These are phyloP conservation scores for Aaosphaeria pasadenensis DNA, from an alignment of 2,329 filamentous ascomycete genomes.

Conservation along the genomic window DNA sequence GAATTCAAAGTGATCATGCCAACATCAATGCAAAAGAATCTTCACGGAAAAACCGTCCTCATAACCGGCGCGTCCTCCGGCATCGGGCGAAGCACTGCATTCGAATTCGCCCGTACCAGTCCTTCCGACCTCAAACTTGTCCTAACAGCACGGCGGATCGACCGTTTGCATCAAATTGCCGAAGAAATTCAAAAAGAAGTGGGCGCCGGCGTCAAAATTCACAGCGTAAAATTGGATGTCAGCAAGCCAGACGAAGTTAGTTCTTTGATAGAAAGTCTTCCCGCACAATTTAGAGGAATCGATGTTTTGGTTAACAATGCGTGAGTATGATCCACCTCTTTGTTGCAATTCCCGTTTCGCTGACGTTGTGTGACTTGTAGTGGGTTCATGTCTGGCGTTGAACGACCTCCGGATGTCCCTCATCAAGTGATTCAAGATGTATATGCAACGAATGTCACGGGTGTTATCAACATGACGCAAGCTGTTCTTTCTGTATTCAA, in stretches of 20 bases:
- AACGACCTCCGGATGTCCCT: slow-evolving; percentile 75
- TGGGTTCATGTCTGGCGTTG: slow-evolving; percentile 82
- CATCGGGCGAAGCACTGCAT: slow-evolving; percentile 75
- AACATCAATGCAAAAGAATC: slow-evolving; percentile 63
- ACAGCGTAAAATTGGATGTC: slow-evolving; percentile 80
- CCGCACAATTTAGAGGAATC: slow-evolving; percentile 76
- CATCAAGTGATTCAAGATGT: slow-evolving; percentile 77
- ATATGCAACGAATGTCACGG: slow-evolving; percentile 87
- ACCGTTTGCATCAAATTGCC: slow-evolving; percentile 70
- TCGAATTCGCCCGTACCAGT: slow-evolving; percentile 84
- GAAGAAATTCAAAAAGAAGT: slow-evolving; percentile 71
- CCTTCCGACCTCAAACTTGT: slow-evolving; percentile 75
- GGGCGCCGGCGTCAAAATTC: slow-evolving; percentile 63
- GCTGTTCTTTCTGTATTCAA: slow-evolving; percentile 79
- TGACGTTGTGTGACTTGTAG: slow-evolving; percentile 41
- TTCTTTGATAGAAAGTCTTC: slow-evolving; percentile 67
- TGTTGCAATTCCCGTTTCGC: no score
- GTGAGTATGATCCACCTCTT: slow-evolving; percentile 48
- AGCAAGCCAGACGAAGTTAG: slow-evolving; percentile 70
- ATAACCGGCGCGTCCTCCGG: slow-evolving; percentile 90
- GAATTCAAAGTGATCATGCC: no score
- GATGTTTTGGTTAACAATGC: slow-evolving; percentile 93
- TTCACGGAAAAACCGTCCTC: slow-evolving; percentile 84
- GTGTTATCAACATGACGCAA: slow-evolving; percentile 93
- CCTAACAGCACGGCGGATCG: slow-evolving; percentile 77